A percentile compares a stretch with the other conserved stretches of the same genome.
Conservation (phyloP, 2,329 filamentous ascomycete species). For the Sporothrix inflata region DNA sequence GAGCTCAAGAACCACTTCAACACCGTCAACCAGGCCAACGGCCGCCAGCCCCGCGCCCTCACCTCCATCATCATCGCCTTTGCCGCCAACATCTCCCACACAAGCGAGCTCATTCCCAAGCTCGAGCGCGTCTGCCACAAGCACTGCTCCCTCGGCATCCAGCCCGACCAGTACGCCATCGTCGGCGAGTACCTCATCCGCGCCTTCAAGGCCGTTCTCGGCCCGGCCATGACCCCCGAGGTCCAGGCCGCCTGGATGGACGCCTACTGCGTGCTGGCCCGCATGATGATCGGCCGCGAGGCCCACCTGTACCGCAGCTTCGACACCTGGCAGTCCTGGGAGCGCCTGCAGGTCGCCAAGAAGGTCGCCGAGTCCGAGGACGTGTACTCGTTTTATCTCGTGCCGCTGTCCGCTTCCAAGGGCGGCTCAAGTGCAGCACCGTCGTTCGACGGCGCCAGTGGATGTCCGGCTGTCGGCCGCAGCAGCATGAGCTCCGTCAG, state of each 20-base stretch:
- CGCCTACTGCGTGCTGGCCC: conserved; percentile 74
- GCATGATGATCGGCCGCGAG: conserved; percentile 71
- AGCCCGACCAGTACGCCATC: conserved; percentile 69
- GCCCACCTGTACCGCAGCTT: conserved; percentile 63
- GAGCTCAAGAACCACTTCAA: conserved; percentile 74
- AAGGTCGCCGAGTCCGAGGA: conserved; percentile 69
- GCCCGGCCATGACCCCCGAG: conserved; percentile 65
- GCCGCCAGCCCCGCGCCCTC: conserved; percentile 64
- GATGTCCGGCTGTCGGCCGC: neutral
- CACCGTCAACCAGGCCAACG: conserved; percentile 63
- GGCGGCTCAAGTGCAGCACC: neutral
- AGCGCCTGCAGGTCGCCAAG: conserved; percentile 65
- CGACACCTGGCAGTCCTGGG: conserved; percentile 65
- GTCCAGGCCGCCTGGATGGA: conserved; percentile 69
- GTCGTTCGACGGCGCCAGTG: neutral
- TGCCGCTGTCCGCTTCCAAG: conserved; percentile 48
- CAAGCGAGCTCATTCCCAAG: conserved; percentile 56
- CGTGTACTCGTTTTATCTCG: conserved; percentile 72
- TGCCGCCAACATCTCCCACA: conserved; percentile 69
- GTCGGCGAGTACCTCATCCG: conserved; percentile 70
- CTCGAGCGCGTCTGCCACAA: conserved; percentile 68
- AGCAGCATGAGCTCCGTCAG: conserved; percentile 18
- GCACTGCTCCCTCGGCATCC: conserved; percentile 71
- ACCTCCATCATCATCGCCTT: conserved; percentile 70
- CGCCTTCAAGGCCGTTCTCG: conserved; percentile 69